Percentiles rank a stretch among this genome's conserved stretches.
Evolutionary conservation across 805 yeast genomes (phyloP).

Genomic region (Pichia phayaonensis): DNA sequence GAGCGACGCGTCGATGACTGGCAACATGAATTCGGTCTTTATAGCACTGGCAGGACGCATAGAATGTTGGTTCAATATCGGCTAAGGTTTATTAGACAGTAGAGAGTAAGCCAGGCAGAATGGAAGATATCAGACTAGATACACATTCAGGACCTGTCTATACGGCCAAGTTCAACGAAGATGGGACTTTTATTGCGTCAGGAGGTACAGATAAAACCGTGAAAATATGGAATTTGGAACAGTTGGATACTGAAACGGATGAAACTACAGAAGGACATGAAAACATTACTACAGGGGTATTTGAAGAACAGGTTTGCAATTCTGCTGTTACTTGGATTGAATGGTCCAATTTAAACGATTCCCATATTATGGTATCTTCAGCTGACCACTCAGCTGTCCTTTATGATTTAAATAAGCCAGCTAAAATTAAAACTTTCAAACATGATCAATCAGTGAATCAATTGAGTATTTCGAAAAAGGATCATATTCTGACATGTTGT

Average conservation of each 20-base stretch:
- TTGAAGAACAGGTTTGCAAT: conserved; percentile 15
- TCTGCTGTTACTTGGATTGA: conserved; percentile 53
- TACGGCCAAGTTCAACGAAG: conserved; percentile 41
- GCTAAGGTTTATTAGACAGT: not conserved
- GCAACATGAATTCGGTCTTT: not conserved
- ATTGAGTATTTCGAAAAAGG: conserved; percentile 31
- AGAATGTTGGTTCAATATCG: too few species aligned
- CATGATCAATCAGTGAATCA: conserved; percentile 43
- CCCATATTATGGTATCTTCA: conserved; percentile 40
- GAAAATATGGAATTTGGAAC: conserved; percentile 7
- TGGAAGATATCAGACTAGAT: conserved; percentile 24
- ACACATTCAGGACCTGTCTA: conserved; percentile 52
- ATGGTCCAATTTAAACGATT: conserved; percentile 43
- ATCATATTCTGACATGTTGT: conserved; percentile 41
- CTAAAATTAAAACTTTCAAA: conserved; percentile 42
- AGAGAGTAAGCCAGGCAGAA: not conserved
- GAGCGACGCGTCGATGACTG: not conserved
- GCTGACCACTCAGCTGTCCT: conserved; percentile 56
- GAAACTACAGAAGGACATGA: not conserved
- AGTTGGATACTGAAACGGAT: not conserved
- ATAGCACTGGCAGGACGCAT: not conserved
- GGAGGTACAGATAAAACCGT: conserved; percentile 47
- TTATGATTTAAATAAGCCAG: conserved; percentile 57
- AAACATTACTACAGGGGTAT: not conserved
- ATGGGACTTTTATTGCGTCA: conserved; percentile 50